phyloP scores from a whole-genome alignment of 805 yeast species.

The Tetrapisispora phaffii region DNA sequence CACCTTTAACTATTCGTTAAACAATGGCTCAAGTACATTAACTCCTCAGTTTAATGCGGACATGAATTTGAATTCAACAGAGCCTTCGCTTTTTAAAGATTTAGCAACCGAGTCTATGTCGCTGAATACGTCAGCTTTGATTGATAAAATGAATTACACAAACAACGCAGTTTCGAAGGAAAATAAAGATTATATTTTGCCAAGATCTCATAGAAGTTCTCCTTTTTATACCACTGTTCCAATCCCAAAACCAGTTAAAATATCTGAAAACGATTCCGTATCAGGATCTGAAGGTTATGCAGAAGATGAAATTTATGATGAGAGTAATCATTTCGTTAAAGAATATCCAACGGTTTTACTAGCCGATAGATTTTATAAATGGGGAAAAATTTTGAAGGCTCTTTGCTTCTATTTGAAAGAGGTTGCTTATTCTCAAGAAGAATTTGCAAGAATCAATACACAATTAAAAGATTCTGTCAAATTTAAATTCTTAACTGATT shows the following conservation, averaged over 20 bases:
- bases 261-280: slow-evolving; percentile 3
- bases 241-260: slow-evolving; percentile 22
- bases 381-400: slow-evolving; percentile 70
- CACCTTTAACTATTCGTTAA: neutral
- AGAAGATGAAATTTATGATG: slow-evolving; percentile 10
- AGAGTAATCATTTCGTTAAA: slow-evolving; percentile 20
- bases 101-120: neutral
- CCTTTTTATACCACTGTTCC: slow-evolving; percentile 29
- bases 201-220: slow-evolving; percentile 12
- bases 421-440: slow-evolving; percentile 71
- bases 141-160: neutral
- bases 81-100: neutral
- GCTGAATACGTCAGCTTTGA: neutral
- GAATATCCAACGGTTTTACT: slow-evolving; percentile 68
- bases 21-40: neutral
- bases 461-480: slow-evolving; percentile 60
- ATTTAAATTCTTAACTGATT: slow-evolving; percentile 30
- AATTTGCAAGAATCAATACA: slow-evolving; percentile 55
- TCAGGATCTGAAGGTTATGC: slow-evolving; percentile 3
- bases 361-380: slow-evolving; percentile 68
- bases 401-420: slow-evolving; percentile 63
- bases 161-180: neutral
- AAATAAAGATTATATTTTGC: slow-evolving; percentile 2
- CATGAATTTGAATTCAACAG: neutral
- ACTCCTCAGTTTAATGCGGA: neutral